Base-by-base conservation (phyloP, 176 grass and related monocot genomes). In the Luzula sylvatica region DNA sequence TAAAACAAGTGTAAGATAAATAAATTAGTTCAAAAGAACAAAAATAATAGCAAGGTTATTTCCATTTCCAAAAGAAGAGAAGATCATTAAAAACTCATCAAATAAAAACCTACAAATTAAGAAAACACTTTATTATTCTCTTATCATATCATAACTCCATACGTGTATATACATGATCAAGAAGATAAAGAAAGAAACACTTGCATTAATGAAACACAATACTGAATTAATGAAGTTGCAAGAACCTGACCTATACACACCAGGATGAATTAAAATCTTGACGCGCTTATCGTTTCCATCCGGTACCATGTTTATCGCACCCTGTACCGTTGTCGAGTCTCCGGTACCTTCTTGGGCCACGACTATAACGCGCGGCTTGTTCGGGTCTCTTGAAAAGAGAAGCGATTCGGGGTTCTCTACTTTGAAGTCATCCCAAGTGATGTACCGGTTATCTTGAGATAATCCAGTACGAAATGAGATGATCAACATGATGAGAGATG, bases 271-370 rank as follows among this genome's bases (percentile, higher is more conserved):
- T 45, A 87, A 58, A 49, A 98, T 98, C 75, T 90, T 90, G 43
- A 98, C 65, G 14, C 92, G 70, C 42, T 77, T 42, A 1, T 4
- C 25, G 65, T 98, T 98, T n/a, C 81, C 81, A 42, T 50, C 71
- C 16, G 81, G 81, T 30, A 98, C 78, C 86, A 90, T 83, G 63
- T 90, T 72, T 23, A 98, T 79, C 52, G 85, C 86, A 22, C 84
- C 92, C 66, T 98, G 92, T 68, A 98, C 92, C 2, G 92, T 90
- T 38, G 25, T 72, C 14, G 92, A 79, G 72, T 98, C 71, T 2
- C 81, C 92, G 22, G 41, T 46, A 7, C 81, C 85, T 66, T 98
- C 81, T 73, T 66, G 74, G 29, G 92, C 42, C 50, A 98, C 92
- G 38, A 74, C 63, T 70, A 98, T 90, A 27, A 77, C 54, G n/a